Conservation (phyloP, 805 yeast genomes). For the Candida cerambycidarum region DNA sequence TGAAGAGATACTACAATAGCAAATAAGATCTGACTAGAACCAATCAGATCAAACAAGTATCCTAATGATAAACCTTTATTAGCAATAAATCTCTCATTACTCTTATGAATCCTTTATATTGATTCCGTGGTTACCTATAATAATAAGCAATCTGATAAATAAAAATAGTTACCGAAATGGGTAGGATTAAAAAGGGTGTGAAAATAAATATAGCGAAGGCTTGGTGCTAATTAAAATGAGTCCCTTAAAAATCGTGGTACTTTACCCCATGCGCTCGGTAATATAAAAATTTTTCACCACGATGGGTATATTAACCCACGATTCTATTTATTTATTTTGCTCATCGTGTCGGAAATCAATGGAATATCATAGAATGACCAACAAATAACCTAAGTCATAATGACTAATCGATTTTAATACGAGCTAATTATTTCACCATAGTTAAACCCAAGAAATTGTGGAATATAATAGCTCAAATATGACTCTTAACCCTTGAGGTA, state of each 20-base stretch:
- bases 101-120: too few relatives aligned
- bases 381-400: not conserved
- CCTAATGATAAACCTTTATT: too few relatives aligned
- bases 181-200: not conserved
- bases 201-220: conserved; percentile 5
- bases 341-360: not conserved
- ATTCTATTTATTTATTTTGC: not conserved
- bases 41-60: too few relatives aligned
- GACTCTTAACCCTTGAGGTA: conserved; percentile 4
- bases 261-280: conserved; percentile 4
- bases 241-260: not conserved
- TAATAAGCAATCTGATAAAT: not conserved
- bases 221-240: not conserved
- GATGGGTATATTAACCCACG: conserved; percentile 4
- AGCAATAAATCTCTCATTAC: too few relatives aligned
- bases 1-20: too few relatives aligned
- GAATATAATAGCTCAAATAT: not conserved
- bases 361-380: not conserved
- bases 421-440: not conserved
- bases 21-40: too few relatives aligned
- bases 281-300: conserved; percentile 5
- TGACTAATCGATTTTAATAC: not conserved
- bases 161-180: not conserved
- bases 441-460: not conserved
- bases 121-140: too few relatives aligned